Conservation (phyloP, 2,329 filamentous ascomycete genomes). For the Neofusicoccum sp. region DNA sequence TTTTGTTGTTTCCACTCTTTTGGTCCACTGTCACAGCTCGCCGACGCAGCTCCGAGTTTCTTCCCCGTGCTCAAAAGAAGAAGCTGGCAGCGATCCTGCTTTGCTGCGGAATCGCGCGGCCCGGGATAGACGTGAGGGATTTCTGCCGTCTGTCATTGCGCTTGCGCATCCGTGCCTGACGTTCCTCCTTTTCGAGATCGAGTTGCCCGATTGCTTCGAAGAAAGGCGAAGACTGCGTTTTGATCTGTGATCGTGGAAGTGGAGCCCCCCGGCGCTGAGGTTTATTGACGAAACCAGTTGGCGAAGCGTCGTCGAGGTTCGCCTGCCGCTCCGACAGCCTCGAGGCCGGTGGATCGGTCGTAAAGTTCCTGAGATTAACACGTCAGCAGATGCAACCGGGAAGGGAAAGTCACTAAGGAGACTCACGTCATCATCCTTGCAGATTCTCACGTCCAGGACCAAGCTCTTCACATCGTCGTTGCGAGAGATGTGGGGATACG, state of each 20-base stretch:
- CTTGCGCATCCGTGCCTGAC: conserved; percentile 4
- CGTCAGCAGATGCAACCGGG: conserved; percentile 20
- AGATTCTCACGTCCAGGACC: conserved; percentile 77
- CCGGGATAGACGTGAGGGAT: neutral
- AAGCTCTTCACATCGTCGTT: conserved; percentile 71
- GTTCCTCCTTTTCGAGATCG: conserved; percentile 5
- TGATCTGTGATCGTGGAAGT: conserved; percentile 14
- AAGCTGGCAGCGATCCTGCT: conserved; percentile 9
- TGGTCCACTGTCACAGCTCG: conserved; percentile 5
- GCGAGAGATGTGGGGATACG: conserved; percentile 70
- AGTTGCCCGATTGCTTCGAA: conserved; percentile 12
- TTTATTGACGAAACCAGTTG: conserved; percentile 19
- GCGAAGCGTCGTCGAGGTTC: conserved; percentile 12
- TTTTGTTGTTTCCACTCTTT: conserved; percentile 12
- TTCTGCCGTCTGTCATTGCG: conserved; percentile 5
- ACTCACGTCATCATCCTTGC: conserved; percentile 83
- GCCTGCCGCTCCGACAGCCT: conserved; percentile 30
- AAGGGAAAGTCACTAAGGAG: neutral
- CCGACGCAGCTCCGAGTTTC: neutral
- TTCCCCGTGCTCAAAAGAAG: neutral
- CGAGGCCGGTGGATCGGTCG: conserved; percentile 56
- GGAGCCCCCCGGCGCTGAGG: conserved; percentile 14
- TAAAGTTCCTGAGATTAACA: conserved; percentile 52
- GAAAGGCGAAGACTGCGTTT: conserved; percentile 9
- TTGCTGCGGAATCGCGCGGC: neutral